Percentiles rank a stretch among this genome's conserved stretches.
Conservation (phyloP, 2,329 filamentous ascomycete species). For the Ceratocystis alfenasii region DNA sequence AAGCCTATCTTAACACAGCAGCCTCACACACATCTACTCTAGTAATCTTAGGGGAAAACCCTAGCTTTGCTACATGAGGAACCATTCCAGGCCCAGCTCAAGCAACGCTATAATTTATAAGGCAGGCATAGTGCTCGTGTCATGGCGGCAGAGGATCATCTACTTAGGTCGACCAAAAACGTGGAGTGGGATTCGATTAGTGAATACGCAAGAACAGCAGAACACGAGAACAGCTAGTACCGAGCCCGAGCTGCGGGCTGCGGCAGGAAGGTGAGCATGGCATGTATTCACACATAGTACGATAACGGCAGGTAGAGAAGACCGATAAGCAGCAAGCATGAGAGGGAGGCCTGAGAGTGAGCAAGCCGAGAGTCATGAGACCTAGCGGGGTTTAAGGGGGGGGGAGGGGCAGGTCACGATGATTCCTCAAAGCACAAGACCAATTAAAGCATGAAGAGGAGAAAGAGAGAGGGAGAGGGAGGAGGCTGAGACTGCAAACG, state of each 20-base stretch:
- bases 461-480: neutral
- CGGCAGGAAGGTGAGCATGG: neutral
- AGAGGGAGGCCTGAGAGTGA: neutral
- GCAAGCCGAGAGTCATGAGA: neutral
- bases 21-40: neutral
- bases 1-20: neutral
- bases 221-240: neutral
- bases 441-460: neutral
- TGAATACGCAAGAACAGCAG: neutral
- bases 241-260: neutral
- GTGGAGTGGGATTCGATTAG: no score
- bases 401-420: neutral
- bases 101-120: no score
- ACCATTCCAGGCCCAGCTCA: no score
- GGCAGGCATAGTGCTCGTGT: no score
- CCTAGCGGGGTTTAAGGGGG: neutral
- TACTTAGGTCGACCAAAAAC: no score
- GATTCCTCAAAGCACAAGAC: neutral
- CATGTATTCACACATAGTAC: neutral
- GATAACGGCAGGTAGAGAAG: neutral
- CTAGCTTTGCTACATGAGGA: neutral
- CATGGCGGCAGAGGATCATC: no score
- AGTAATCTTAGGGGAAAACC: neutral
- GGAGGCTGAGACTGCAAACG: neutral
- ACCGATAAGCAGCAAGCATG: neutral